Percentiles rank a stretch among this genome's conserved stretches.
Evolutionary conservation across 768 basidiomycete genomes (phyloP).

Genomic region (Leccinum disarticulatum): DNA sequence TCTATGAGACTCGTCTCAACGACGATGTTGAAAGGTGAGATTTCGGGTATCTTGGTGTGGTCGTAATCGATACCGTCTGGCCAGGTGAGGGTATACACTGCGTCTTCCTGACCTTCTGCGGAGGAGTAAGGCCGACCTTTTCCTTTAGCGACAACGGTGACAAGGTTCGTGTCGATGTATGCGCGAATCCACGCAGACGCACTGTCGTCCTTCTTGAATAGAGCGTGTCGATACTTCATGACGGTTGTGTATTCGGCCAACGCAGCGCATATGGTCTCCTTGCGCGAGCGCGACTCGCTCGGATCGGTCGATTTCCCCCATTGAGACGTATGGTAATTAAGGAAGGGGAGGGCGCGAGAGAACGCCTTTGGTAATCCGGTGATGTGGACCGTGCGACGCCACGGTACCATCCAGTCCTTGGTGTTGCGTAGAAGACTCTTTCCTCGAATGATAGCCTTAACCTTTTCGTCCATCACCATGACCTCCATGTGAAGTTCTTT

Average conservation of each 20-base stretch:
- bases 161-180: background rate
- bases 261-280: background rate
- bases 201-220: background rate
- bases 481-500: background rate
- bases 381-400: background rate
- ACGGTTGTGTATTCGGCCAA: background rate
- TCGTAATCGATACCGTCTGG: background rate
- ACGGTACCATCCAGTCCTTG: background rate
- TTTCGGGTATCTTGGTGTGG: background rate
- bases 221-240: background rate
- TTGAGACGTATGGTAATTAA: background rate
- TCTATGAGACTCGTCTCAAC: background rate
- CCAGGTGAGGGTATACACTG: background rate
- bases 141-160: no score
- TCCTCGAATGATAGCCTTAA: background rate
- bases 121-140: no score
- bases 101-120: background rate
- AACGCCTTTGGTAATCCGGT: background rate
- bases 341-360: background rate
- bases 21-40: background rate
- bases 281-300: background rate
- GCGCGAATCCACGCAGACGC: background rate
- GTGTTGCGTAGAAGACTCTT: background rate
- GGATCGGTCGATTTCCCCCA: background rate
- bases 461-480: background rate